Base-by-base conservation (phyloP, 345 rosid species). In the Microthlaspi erraticum region DNA sequence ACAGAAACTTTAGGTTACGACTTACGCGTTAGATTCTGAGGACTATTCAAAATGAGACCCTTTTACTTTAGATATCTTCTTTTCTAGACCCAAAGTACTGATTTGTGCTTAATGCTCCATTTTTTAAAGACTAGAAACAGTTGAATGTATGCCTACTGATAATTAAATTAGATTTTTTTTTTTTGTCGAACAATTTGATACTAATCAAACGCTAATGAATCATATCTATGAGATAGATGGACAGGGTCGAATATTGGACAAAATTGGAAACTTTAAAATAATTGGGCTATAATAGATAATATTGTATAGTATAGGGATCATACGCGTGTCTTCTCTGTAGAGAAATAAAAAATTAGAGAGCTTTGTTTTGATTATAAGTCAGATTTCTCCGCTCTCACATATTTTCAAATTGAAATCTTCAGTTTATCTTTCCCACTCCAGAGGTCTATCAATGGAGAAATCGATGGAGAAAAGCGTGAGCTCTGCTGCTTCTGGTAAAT, bases 401-500 rank as follows among this genome's bases (percentile, higher is more conserved):
- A n/a, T 36, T 45, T 68, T 32, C 39, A 62, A 60, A 62, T 32
- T 18, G 48, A 36, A 38, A 66, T 17, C 58, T 44, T 75, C 68
- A 67, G 73, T 50, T 56, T 56, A 19, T 39, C n/a, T n/a, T 49
- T 20, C 68, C 53, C 71, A 46, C 54, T 59, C 60, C 43, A 49
- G 31, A 59, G 3, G 68, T 34, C 43, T 7, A 56, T 12, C 78
- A 7, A 75, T 75, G 74, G 78, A 75, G 68, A 75, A 53, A 60
- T 75, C 79, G 43, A 68, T 31, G 68, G 90, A 89, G 69, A 84
- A 80, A 20, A 64, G 77, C 61, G 74, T 72, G 59, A 66, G 50
- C 68, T 67, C 78, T 50, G 68, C 10, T 64, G 74, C 77, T 83
- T 68, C 85, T 46, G 91, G 94, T 86, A 79, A 60, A 52, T 10